Evolutionary conservation across 257 asterid genomes (phyloP).

Genomic region (Mitragyna speciosa): DNA sequence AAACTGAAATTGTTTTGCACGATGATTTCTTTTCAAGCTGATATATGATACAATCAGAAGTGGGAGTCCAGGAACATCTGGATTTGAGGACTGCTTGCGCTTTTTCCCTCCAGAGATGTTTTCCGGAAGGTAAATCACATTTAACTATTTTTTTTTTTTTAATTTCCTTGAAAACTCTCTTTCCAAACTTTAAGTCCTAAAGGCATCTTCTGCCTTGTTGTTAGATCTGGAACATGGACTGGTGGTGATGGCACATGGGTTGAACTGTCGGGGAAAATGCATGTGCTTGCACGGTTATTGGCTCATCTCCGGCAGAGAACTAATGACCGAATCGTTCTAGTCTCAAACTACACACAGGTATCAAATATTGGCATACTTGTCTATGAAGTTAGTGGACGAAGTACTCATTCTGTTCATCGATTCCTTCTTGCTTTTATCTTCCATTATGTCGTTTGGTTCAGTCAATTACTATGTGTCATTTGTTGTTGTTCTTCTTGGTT

Average conservation of each 20-base stretch:
- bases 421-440: not conserved
- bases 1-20: not conserved
- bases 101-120: constrained; percentile 91
- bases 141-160: not conserved
- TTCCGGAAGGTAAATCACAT: constrained; percentile 66
- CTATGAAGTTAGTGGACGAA: constrained; percentile 25
- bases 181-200: not conserved
- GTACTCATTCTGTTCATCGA: constrained; percentile 11
- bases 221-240: constrained; percentile 94
- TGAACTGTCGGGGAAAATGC: constrained; percentile 98
- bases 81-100: constrained; percentile 79
- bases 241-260: constrained; percentile 98
- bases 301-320: constrained; percentile 87
- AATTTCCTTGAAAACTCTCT: not conserved
- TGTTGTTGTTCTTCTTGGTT: not conserved
- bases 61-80: constrained; percentile 89
- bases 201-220: constrained; percentile 14
- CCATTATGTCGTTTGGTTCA: not conserved
- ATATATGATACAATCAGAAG: constrained; percentile 83
- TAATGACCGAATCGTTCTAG: constrained; percentile 91
- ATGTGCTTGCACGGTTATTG: constrained; percentile 86
- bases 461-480: not conserved
- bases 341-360: constrained; percentile 98
- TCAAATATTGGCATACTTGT: not conserved
- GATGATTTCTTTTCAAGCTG: constrained; percentile 42